These are phyloP conservation scores for Pseudonitzschia pungens DNA, from an alignment of 108 stramenopile genomes.

Conservation along the genomic window DNA sequence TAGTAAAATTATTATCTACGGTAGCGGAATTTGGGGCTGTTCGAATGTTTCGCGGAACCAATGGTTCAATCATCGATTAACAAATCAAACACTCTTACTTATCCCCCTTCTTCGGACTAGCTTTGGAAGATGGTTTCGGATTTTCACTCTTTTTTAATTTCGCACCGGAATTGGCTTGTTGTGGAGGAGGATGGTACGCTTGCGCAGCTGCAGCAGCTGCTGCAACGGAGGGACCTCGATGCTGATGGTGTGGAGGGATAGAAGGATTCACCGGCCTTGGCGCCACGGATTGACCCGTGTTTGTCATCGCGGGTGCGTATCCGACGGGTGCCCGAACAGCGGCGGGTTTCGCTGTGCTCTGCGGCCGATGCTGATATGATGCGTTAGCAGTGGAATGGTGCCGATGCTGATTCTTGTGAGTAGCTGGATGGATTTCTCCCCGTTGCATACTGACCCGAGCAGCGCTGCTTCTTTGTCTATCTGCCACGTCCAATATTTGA, in stretches of 20 bases:
- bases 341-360: neutral
- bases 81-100: neutral
- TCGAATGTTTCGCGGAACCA: no score
- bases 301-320: neutral
- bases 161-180: neutral
- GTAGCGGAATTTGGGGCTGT: neutral
- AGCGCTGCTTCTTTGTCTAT: slow-evolving; percentile 45
- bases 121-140: neutral
- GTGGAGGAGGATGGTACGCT: slow-evolving; percentile 2
- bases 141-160: slow-evolving; percentile 5
- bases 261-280: slow-evolving; percentile 10
- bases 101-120: slow-evolving; percentile 5
- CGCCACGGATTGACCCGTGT: neutral
- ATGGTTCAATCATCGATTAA: no score
- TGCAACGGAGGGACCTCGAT: slow-evolving; percentile 11
- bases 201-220: neutral
- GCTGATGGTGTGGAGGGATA: slow-evolving; percentile 6
- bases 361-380: slow-evolving; percentile 5
- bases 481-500: slow-evolving; percentile 63
- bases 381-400: neutral
- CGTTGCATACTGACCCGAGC: slow-evolving; percentile 6
- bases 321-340: neutral
- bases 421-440: neutral
- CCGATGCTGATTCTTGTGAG: neutral
- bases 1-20: slow-evolving; percentile 5